Evolutionary conservation across 345 rosid species (phyloP).

Genomic region (Salix exigua): DNA sequence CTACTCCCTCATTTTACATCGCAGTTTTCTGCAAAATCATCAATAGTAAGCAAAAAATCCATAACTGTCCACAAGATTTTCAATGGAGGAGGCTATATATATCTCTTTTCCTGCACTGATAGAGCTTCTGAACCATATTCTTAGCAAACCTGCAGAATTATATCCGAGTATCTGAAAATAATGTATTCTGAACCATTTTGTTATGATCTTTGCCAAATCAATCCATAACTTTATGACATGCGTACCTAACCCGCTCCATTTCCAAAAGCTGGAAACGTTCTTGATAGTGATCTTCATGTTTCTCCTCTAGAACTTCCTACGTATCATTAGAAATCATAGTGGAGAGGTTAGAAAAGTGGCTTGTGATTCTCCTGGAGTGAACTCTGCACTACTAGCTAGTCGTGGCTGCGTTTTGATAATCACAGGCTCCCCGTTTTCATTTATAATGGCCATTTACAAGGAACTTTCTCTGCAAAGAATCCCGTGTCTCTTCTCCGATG

Average conservation of each 20-base stretch:
- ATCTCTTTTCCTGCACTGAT: not conserved
- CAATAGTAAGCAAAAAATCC: not conserved
- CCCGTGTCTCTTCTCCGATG: conserved; percentile 33
- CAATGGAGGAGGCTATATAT: not conserved
- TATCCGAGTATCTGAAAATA: not conserved
- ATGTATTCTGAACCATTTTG: not conserved
- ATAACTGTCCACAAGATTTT: not conserved
- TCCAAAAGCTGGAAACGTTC: not conserved
- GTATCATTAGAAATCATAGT: conserved; percentile 18
- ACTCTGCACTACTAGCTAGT: conserved; percentile 9
- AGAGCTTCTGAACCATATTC: not conserved
- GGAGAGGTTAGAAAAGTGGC: conserved; percentile 27
- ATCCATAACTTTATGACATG: no score
- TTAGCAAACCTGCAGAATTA: not conserved
- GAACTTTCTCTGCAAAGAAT: conserved; percentile 32
- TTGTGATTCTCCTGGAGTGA: conserved; percentile 26
- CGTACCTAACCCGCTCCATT: no score
- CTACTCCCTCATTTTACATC: no score
- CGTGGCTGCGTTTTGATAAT: conserved; percentile 26
- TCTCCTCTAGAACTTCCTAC: conserved; percentile 10
- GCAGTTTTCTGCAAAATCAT: no score
- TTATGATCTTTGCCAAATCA: not conserved
- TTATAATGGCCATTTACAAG: conserved; percentile 44
- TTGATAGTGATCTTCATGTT: not conserved
- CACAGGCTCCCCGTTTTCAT: conserved; percentile 31